phyloP scores from a whole-genome alignment of 2,329 filamentous ascomycete species.

The Microcera coccophila region DNA sequence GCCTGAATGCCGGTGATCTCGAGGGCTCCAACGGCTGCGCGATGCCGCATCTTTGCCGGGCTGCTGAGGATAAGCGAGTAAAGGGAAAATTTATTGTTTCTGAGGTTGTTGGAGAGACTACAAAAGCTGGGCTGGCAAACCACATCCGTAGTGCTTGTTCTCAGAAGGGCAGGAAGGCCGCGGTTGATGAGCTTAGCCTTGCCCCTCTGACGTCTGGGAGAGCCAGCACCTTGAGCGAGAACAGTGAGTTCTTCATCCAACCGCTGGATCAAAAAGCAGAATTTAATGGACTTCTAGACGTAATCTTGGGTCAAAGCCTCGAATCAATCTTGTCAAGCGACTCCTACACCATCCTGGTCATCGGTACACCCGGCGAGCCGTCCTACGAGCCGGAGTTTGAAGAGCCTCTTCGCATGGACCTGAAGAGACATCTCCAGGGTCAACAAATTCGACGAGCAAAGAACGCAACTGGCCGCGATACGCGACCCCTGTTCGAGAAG shows the following conservation, averaged over 20 bases:
- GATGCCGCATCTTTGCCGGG: conserved; percentile 50
- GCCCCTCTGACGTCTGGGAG: conserved; percentile 39
- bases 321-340: conserved; percentile 35
- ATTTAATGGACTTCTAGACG: conserved; percentile 34
- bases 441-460: conserved; percentile 31
- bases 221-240: conserved; percentile 44
- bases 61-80: conserved; percentile 34
- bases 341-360: conserved; percentile 73
- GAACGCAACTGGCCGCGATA: conserved; percentile 40
- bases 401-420: conserved; percentile 62
- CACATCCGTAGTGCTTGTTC: conserved; percentile 48
- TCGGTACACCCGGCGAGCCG: conserved; percentile 56
- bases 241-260: conserved; percentile 39
- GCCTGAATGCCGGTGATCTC: conserved; percentile 68
- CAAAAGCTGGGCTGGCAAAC: conserved; percentile 38
- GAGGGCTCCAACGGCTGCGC: conserved; percentile 45
- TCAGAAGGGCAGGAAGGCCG: conserved; percentile 34
- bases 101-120: conserved; percentile 53
- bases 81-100: conserved; percentile 46
- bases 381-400: conserved; percentile 64
- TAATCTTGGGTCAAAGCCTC: conserved; percentile 49
- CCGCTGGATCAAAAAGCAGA: neutral
- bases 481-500: conserved; percentile 71
- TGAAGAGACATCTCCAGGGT: conserved; percentile 58
- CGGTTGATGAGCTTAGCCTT: conserved; percentile 41